Evolutionary conservation across 768 basidiomycete species (phyloP).

Genomic region (Pleurotus giganteus): DNA sequence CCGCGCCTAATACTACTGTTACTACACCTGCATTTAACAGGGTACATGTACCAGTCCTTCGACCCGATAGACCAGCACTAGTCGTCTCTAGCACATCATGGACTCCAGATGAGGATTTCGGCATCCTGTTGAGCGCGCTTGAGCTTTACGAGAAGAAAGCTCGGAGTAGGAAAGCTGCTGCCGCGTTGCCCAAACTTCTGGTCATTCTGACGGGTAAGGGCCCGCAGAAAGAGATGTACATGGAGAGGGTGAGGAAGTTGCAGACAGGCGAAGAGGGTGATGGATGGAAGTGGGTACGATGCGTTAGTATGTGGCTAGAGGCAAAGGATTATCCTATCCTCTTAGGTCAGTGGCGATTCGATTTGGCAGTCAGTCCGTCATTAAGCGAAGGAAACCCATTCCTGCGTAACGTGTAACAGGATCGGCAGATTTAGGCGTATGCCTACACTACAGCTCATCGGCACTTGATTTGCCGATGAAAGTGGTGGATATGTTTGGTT

Average conservation of each 20-base stretch:
- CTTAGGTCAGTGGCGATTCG: slow-evolving; percentile 51
- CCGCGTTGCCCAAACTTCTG: slow-evolving; percentile 67
- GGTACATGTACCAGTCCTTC: slow-evolving; percentile 42
- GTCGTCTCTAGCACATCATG: slow-evolving; percentile 93
- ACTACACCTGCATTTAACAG: slow-evolving; percentile 28
- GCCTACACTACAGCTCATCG: slow-evolving; percentile 87
- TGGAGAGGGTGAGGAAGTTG: slow-evolving; percentile 58
- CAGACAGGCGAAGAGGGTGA: slow-evolving; percentile 33
- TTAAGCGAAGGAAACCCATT: no score
- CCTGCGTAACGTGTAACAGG: slow-evolving; percentile 39
- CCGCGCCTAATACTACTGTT: slow-evolving; percentile 8
- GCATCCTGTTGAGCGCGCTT: slow-evolving; percentile 77
- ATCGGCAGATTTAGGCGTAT: slow-evolving; percentile 89
- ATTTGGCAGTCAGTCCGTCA: no score
- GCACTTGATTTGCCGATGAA: slow-evolving; percentile 97
- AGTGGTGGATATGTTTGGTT: slow-evolving; percentile 99
- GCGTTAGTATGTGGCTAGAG: slow-evolving; percentile 84
- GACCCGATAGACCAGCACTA: slow-evolving; percentile 78
- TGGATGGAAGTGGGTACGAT: slow-evolving; percentile 76
- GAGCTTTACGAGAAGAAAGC: slow-evolving; percentile 65
- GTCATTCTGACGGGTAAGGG: slow-evolving; percentile 92
- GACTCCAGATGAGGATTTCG: slow-evolving; percentile 97
- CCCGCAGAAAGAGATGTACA: slow-evolving; percentile 70
- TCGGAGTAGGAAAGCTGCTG: slow-evolving; percentile 15
- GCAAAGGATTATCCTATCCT: slow-evolving; percentile 87